These are phyloP conservation scores for Cladosporium halotolerans DNA, from an alignment of 2,329 filamentous ascomycete genomes.

Conservation along the genomic window DNA sequence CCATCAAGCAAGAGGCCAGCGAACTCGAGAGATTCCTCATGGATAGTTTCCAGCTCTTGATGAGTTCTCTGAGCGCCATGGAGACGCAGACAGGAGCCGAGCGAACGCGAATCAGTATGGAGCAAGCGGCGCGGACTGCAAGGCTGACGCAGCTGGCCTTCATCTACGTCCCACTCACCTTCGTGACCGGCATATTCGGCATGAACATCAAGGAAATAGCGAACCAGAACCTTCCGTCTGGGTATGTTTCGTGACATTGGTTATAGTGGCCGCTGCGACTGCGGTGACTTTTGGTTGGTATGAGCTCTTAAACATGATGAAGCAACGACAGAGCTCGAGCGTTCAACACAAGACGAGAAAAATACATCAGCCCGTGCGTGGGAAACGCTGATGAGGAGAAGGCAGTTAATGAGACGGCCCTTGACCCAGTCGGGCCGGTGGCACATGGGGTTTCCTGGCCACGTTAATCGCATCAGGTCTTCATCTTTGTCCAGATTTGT, in stretches of 20 bases:
- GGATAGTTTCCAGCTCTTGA: conserved; percentile 22
- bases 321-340: background rate
- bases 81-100: conserved; percentile 12
- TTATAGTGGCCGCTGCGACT: background rate
- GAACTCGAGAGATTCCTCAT: conserved; percentile 18
- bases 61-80: conserved; percentile 19
- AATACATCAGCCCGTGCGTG: no score
- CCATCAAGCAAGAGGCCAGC: conserved; percentile 8
- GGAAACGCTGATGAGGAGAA: no score
- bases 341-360: no score
- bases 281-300: background rate
- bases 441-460: no score
- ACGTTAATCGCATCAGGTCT: no score
- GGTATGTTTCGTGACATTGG: conserved; percentile 1
- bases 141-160: conserved; percentile 18
- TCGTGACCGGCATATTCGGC: conserved; percentile 20
- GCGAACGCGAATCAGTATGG: conserved; percentile 10
- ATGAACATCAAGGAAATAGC: conserved; percentile 23
- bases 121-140: conserved; percentile 14
- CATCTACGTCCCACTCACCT: conserved; percentile 19
- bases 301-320: background rate
- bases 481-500: no score
- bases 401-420: no score
- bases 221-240: background rate
- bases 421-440: no score